Evolutionary conservation across 345 rosid genomes (phyloP), one percentile per base, ranked within the genome.

Genomic region (Rhodomyrtus tomentosa): DNA sequence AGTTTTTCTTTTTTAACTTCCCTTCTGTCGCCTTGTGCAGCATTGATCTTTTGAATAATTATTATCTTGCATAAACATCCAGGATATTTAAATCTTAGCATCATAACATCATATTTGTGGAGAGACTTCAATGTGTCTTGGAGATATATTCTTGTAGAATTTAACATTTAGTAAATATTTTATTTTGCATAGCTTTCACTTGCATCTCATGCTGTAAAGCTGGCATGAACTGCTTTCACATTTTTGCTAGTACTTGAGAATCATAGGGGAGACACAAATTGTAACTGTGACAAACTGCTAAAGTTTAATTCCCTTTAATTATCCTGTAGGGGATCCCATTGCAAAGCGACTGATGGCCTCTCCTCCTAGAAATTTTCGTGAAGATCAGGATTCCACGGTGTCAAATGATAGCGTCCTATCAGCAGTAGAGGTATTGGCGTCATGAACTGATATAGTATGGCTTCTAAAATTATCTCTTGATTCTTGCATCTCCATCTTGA

Each of bases 301-400:
- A 68, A 24, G 13, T 68, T 32, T 21, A 16, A 36, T 32, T 32
- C 13, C 45, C 9, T 32, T 68, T 32, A 32, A 16, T 68, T 32
- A 24, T n/a, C 85, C 83, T 86, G 81, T 84, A 97, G 98, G 90
- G 68, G 98, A 97, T 85, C 96, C 98, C 55, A 91, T 95, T 84
- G 93, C 94, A 45, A 95, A 92, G 87, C 90, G 91, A 81, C 88
- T 88, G 84, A 84, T 84, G 55, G 87, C 85, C 85, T 88, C 95
- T 83, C 90, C 91, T 29, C 84, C 89, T 76, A 85, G 20, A 88
- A 87, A 40, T 88, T 82, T 91, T 85, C 86, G 86, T 88, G 90
- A 89, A 62, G 90, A 58, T 87, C 89, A 87, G 84, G 90, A 84
- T 87, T 76, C 84, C 22, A 86, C 88, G 45, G 83, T 82, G 27